A percentile compares a stretch with the other conserved stretches of the same genome.
Conservation (phyloP, 805 yeast species). For the Starmerella roubikii region DNA sequence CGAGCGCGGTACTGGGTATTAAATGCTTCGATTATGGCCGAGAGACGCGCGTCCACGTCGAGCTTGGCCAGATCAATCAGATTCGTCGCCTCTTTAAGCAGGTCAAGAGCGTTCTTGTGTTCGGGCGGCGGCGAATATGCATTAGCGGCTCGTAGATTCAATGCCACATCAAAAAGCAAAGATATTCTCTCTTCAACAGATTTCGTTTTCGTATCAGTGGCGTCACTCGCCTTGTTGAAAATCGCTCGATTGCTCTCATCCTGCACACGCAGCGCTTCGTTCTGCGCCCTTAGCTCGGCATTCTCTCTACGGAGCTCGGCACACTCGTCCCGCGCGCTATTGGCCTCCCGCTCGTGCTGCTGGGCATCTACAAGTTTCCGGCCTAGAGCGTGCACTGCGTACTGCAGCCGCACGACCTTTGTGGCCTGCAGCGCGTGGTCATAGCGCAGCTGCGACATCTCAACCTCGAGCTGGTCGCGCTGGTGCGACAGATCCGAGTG, state of each 20-base stretch:
- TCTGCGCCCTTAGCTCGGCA: not conserved
- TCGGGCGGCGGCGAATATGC: not conserved
- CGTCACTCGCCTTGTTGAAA: not conserved
- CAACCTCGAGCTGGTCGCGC: conserved; percentile 14
- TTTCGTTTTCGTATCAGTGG: not conserved
- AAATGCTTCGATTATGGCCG: conserved; percentile 9
- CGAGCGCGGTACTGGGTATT: conserved; percentile 12
- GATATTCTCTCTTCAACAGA: conserved; percentile 3
- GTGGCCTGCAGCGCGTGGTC: conserved; percentile 16
- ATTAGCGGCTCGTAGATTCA: not conserved
- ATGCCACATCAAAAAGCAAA: not conserved
- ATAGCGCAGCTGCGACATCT: conserved; percentile 10
- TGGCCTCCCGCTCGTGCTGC: conserved; percentile 1
- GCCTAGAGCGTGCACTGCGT: conserved; percentile 15
- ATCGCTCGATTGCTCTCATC: conserved; percentile 1
- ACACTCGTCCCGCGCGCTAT: conserved; percentile 3
- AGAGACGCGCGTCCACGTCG: conserved; percentile 7
- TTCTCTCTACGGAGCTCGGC: conserved; percentile 5
- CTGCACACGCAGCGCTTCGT: not conserved
- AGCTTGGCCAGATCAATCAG: conserved; percentile 6
- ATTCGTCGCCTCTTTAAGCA: conserved; percentile 2
- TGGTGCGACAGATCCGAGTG: conserved; percentile 11
- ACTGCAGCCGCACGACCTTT: conserved; percentile 12
- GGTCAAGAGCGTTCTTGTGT: not conserved
- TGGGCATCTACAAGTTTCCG: conserved; percentile 13